Base-by-base conservation (phyloP, 345 rosid species). In the Gossypium australe region DNA sequence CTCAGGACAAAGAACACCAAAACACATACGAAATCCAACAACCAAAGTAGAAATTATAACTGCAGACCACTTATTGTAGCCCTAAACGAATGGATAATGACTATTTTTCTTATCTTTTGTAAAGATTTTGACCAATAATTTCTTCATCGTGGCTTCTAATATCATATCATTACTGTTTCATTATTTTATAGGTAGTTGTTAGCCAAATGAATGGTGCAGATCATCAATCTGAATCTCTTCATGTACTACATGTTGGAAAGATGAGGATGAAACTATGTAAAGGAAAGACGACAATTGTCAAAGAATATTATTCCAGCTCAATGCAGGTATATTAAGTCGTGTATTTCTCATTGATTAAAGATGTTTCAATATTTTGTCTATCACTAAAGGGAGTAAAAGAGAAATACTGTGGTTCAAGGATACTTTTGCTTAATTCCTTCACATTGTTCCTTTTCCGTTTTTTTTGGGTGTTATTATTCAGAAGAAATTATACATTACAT, bases 201-300 rank as follows among this genome's bases (percentile, higher is more conserved):
- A 86, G 90, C 67, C 98, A 95, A 59, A 85, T 83, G 84, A 88
- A 83, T 81, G 99, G 96, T 27, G 83, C 74, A 25, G 91, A 90
- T 72, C 85, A 86, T 80, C 62, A 84, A 67, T 83, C 94, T 56
- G 97, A 92, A 81, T 85, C 97, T 75, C 90, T 95, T 77, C 97
- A 93, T 75, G 81, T 80, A 62, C 86, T 95, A 81, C 97, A 91
- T 76, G 94, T 95, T 49, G 97, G 97, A 73, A 95, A 89, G 80
- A 93, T 93, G 99, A 91, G 99, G 81, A 89, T 95, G 72, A 95
- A 95, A 80, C 97, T 95, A 70, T 75, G 88, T 74, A 91, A 89
- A 68, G 98, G 97, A 77, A 90, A 85, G 78, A 81, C 84, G 0
- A 84, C 94, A 55, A 78, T 88, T 38, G 85, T 91, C 44, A 95